Evolutionary conservation across 768 basidiomycete genomes (phyloP), one percentile per base, ranked within the genome.

Genomic region (Chalciporus chontae): DNA sequence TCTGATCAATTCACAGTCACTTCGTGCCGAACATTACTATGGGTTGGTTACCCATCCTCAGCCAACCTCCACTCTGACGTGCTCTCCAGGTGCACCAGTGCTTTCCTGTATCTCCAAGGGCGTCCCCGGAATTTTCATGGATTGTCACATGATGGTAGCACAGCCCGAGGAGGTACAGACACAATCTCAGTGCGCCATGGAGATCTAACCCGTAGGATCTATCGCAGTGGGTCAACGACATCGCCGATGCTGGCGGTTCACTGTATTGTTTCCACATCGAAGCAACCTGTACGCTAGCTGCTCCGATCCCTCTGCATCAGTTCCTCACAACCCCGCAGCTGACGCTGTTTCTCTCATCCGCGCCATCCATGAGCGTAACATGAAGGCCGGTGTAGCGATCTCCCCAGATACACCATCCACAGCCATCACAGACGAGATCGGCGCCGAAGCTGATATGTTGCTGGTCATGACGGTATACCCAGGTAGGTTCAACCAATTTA

Each of bases 71-170:
- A 15, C 36, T 19, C 41, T 61, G 54, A 68, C 51, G 10, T 34
- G 37, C 29, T 11, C 26, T 18, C 3, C 65, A 93, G 91, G 94
- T 50, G 85, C 90, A 29, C 94, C 95, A 7, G 80, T 98, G 43
- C 79, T 98, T 27, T 76, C 87, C 26, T 90, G 85, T 57, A 85
- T 99, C 18, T 75, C 79, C 46, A 93, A 93, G 68, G 81, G 84
- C 31, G 81, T 97, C 18, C 94, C 95, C 2, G 90, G 82, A 46
- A 96, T 97, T 59, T 98, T 94, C 75, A 98, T 99, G 95, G 96
- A 99, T 70, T 97, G 94, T 69, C 96, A 99, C 71, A 98, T 98
- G 96, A 99, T 99, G 96, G 96, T 99, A 17, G 69, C 93, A 0
- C 75, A 97, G 43, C 96, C 96, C 9, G 90, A 88, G 63, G 85